These are phyloP conservation scores for Boletus coccyginus DNA, from an alignment of 768 basidiomycete species.

Conservation along the genomic window DNA sequence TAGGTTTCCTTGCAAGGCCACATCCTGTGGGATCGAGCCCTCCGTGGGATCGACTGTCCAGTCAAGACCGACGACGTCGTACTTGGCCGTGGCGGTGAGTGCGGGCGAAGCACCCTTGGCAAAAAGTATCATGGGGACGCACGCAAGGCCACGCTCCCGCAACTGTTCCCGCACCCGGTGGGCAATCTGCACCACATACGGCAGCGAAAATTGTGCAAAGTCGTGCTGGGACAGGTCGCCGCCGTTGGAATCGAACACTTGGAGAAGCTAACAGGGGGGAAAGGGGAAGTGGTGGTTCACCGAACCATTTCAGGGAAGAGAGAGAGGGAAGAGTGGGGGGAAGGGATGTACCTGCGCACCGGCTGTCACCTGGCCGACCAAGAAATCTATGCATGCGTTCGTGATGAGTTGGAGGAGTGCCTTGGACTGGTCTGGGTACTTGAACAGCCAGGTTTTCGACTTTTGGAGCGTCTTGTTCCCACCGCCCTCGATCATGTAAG, in stretches of 20 bases:
- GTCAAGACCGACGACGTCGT: conserved; percentile 89
- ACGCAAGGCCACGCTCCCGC: conserved; percentile 46
- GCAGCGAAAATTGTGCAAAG: conserved; percentile 81
- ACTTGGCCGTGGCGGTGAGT: conserved; percentile 64
- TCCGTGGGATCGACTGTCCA: conserved; percentile 83
- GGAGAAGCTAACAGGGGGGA: conserved; percentile 61
- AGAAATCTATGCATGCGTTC: conserved; percentile 83
- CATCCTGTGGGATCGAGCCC: conserved; percentile 53
- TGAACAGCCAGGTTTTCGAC: conserved; percentile 93
- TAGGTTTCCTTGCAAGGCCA: conserved; percentile 88
- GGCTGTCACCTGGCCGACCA: conserved; percentile 91
- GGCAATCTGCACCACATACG: conserved; percentile 72
- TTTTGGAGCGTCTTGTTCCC: conserved; percentile 88
- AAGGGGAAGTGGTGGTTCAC: no score
- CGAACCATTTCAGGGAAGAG: not conserved
- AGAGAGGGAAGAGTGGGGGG: not conserved
- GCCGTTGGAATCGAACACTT: conserved; percentile 97
- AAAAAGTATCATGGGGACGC: conserved; percentile 85
- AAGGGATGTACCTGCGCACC: conserved; percentile 83
- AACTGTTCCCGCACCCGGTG: conserved; percentile 62
- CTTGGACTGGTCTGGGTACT: conserved; percentile 81
- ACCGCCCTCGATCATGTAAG: conserved; percentile 98
- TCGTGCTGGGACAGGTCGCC: conserved; percentile 89
- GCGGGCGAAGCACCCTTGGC: conserved; percentile 90
- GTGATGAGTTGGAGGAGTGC: conserved; percentile 76